These are phyloP conservation scores for Saccharomycopsis babjevae DNA, from an alignment of 805 yeast genomes.

Conservation along the genomic window DNA sequence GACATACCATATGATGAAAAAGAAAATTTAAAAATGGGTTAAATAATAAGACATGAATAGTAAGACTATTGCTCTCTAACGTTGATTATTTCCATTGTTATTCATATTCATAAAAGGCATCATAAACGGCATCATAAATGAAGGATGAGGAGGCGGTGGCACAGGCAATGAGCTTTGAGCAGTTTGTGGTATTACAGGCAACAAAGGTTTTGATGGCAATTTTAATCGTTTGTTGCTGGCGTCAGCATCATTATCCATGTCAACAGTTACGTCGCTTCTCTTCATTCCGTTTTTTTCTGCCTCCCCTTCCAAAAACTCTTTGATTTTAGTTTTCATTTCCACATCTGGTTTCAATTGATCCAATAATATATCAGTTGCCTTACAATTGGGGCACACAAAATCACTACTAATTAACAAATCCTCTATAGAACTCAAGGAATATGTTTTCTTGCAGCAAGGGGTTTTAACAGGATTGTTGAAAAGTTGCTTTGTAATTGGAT, in stretches of 20 bases:
- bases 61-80: not conserved
- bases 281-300: conserved; percentile 25
- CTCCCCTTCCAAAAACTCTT: conserved; percentile 36
- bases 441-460: conserved; percentile 61
- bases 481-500: conserved; percentile 60
- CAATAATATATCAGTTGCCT: conserved; percentile 57
- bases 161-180: conserved; percentile 4
- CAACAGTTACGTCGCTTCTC: conserved; percentile 15
- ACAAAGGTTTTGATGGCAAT: conserved; percentile 15
- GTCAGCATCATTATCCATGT: not conserved
- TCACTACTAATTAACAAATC: conserved; percentile 66
- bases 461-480: conserved; percentile 68
- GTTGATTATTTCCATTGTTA: not conserved
- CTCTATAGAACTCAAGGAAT: conserved; percentile 55
- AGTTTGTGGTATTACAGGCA: conserved; percentile 1
- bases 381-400: conserved; percentile 86
- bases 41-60: not conserved
- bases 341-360: conserved; percentile 60
- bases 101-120: not conserved
- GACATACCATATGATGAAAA: not conserved
- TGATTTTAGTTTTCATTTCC: conserved; percentile 46
- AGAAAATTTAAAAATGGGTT: not conserved
- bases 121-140: conserved; percentile 17
- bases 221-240: not conserved
- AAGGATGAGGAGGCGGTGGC: conserved; percentile 3